Evolutionary conservation across 768 basidiomycete genomes (phyloP).

Genomic region (Collybia sordida): DNA sequence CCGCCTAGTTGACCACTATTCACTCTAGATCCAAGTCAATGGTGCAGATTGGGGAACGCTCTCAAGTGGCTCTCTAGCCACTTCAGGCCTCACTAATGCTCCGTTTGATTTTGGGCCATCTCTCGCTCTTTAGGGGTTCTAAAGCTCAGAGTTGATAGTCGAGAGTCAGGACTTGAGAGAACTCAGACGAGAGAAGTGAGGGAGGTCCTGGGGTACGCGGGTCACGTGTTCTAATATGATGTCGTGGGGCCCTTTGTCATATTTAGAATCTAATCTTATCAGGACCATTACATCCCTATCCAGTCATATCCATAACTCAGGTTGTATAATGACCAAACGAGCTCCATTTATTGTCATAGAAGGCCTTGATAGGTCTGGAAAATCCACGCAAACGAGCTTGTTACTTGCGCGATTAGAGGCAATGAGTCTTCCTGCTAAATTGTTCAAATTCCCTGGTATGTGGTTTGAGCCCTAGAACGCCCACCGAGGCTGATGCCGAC

Average conservation of each 20-base stretch:
- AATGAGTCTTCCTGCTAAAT: conserved; percentile 44
- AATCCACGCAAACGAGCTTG: conserved; percentile 79
- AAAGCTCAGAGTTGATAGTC: too few relatives aligned
- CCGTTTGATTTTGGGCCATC: conserved; percentile 20
- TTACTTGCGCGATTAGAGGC: conserved; percentile 56
- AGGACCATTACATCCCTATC: background rate
- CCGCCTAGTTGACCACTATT: background rate
- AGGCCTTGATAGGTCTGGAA: conserved; percentile 94
- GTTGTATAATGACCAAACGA: conserved; percentile 29
- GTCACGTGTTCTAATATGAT: background rate
- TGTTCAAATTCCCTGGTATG: conserved; percentile 91
- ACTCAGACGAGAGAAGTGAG: too few relatives aligned
- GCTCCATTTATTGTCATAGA: conserved; percentile 92
- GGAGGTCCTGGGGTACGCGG: too few relatives aligned
- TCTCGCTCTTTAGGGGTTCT: background rate
- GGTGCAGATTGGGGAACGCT: conserved; percentile 21
- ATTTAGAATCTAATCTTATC: background rate
- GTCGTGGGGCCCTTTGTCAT: background rate
- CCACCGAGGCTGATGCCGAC: background rate
- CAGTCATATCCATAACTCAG: background rate
- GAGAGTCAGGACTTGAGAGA: too few relatives aligned
- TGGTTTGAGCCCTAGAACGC: background rate
- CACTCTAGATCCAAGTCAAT: conserved; percentile 18
- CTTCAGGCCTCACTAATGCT: conserved; percentile 12
- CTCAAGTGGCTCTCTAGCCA: conserved; percentile 7